These are phyloP conservation scores for Cyclotella choctawhatcheeana DNA, from an alignment of 108 stramenopile species.

Conservation along the genomic window DNA sequence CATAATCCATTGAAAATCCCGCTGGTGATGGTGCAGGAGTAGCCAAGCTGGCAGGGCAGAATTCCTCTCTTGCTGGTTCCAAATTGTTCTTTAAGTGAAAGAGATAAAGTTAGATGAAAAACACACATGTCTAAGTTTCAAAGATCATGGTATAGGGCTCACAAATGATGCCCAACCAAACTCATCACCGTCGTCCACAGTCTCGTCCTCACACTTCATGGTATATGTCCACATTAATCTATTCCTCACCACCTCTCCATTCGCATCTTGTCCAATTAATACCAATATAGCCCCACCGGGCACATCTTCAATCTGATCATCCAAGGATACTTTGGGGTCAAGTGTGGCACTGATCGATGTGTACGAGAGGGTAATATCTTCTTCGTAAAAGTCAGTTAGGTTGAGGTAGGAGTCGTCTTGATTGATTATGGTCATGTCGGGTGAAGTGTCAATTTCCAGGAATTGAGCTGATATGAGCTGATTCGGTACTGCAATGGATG, in stretches of 20 bases:
- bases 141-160: slow-evolving; percentile 3
- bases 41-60: slow-evolving; percentile 24
- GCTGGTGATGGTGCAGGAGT: slow-evolving; percentile 18
- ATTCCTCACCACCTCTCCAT: slow-evolving; percentile 47
- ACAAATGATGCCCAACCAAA: slow-evolving; percentile 49
- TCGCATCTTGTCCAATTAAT: slow-evolving; percentile 23
- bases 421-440: slow-evolving; percentile 50
- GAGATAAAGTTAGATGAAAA: background rate
- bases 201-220: slow-evolving; percentile 39
- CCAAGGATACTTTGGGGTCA: slow-evolving; percentile 34
- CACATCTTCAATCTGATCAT: slow-evolving; percentile 40
- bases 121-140: background rate
- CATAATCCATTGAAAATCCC: slow-evolving; percentile 3
- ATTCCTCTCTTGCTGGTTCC: slow-evolving; percentile 40
- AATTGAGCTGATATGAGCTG: slow-evolving; percentile 49
- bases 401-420: slow-evolving; percentile 48
- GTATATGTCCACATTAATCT: slow-evolving; percentile 51
- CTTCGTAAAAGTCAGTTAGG: slow-evolving; percentile 16
- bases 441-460: slow-evolving; percentile 46
- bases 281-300: slow-evolving; percentile 44
- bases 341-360: slow-evolving; percentile 38
- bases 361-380: slow-evolving; percentile 21
- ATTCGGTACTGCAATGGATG: background rate
- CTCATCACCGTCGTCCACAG: slow-evolving; percentile 38
- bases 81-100: slow-evolving; percentile 14